Percentiles rank a stretch among this genome's conserved stretches.
Conservation (phyloP, 495 filamentous ascomycete species). For the Cercophora newfieldiana region DNA sequence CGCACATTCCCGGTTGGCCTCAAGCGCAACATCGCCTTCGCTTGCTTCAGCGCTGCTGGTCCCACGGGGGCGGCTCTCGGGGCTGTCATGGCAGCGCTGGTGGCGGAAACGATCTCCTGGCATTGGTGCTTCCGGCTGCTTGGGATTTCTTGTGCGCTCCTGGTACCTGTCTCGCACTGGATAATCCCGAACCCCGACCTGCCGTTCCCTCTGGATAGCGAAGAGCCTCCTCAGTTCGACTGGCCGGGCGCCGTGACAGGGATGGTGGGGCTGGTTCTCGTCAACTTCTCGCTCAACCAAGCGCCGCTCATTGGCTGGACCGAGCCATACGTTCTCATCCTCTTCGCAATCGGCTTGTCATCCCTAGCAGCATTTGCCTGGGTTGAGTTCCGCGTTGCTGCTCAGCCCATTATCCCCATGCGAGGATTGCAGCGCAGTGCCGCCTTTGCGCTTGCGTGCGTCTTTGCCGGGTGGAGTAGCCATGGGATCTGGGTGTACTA, state of each 20-base stretch:
- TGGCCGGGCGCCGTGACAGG: constrained; percentile 17
- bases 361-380: no score
- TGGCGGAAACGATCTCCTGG: constrained; percentile 60
- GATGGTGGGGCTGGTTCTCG: constrained; percentile 43
- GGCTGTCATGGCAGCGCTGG: constrained; percentile 49
- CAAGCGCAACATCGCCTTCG: constrained; percentile 60
- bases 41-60: constrained; percentile 61
- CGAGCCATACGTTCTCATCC: no score
- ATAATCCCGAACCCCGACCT: constrained; percentile 53
- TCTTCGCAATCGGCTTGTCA: no score
- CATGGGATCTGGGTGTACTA: constrained; percentile 65
- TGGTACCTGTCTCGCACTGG: constrained; percentile 42
- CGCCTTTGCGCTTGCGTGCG: constrained; percentile 54
- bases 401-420: constrained; percentile 56
- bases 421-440: constrained; percentile 18
- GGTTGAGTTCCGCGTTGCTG: background rate
- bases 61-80: constrained; percentile 59
- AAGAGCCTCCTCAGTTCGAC: constrained; percentile 44
- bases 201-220: background rate
- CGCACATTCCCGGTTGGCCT: constrained; percentile 51
- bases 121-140: constrained; percentile 65
- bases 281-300: constrained; percentile 64
- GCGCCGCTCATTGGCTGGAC: constrained; percentile 43
- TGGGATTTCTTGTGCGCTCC: constrained; percentile 46
- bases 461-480: constrained; percentile 59